phyloP scores from a whole-genome alignment of 352 stramenopile species.

The Aphanomyces astaci region DNA sequence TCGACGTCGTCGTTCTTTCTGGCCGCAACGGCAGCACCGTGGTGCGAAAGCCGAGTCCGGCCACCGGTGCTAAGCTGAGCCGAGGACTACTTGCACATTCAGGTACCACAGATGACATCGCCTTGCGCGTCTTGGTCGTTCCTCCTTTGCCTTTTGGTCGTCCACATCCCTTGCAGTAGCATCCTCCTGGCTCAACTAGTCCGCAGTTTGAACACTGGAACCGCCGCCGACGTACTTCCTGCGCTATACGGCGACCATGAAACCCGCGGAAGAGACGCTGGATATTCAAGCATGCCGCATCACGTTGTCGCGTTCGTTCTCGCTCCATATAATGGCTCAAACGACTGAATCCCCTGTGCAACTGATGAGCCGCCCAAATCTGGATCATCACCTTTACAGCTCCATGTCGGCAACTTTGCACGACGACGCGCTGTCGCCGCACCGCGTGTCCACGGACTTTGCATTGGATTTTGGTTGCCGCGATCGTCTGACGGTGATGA shows the following conservation, averaged over 20 bases:
- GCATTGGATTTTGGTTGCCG: not conserved
- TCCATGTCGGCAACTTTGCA: not conserved
- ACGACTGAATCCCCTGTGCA: not conserved
- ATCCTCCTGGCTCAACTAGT: slow-evolving; percentile 41
- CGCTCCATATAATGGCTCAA: not conserved
- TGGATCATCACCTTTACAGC: not conserved
- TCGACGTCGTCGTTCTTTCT: not conserved
- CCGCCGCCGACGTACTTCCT: slow-evolving; percentile 13
- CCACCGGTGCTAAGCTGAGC: not conserved
- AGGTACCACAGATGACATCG: not conserved
- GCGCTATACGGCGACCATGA: not conserved
- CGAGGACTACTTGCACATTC: not conserved
- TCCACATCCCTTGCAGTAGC: slow-evolving; percentile 65
- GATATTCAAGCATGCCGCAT: not conserved
- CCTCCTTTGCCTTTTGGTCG: slow-evolving; percentile 20
- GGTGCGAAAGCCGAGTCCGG: not conserved
- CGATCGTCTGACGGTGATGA: not conserved
- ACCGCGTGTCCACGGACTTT: not conserved
- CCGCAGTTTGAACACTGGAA: slow-evolving; percentile 55
- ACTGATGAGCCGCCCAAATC: not conserved
- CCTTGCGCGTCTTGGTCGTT: not conserved
- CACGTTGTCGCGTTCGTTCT: not conserved
- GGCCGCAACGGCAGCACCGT: not conserved
- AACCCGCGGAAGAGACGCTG: slow-evolving; percentile 6
- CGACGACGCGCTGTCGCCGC: not conserved